A percentile compares a stretch with the other conserved stretches of the same genome.
Evolutionary conservation across 1,139 yeast species (phyloP).

Genomic region (Saccharomyces pastorianus): DNA sequence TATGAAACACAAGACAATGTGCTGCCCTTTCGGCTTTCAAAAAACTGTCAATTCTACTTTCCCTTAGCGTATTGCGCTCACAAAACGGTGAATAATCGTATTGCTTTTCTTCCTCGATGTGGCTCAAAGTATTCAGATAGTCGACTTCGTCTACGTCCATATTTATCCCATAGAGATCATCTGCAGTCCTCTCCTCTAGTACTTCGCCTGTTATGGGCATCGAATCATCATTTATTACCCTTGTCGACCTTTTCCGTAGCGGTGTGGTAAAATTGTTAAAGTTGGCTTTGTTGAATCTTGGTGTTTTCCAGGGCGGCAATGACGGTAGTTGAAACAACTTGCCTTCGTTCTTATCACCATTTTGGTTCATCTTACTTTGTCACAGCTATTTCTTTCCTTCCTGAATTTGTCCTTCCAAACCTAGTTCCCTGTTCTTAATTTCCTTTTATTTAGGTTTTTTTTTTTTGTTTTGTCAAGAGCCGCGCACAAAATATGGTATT

Average conservation of each 20-base stretch:
- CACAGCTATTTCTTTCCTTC: background rate
- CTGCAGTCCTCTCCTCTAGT: background rate
- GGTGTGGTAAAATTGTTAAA: conserved; percentile 17
- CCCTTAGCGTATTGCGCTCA: conserved; percentile 17
- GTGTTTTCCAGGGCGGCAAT: conserved; percentile 27
- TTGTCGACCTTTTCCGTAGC: conserved; percentile 11
- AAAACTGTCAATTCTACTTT: conserved; percentile 18
- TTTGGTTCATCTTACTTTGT: background rate
- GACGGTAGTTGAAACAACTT: conserved; percentile 22
- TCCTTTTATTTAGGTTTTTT: background rate
- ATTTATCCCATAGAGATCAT: background rate
- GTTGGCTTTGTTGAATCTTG: conserved; percentile 10
- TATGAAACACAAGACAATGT: conserved; percentile 28
- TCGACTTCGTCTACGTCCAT: background rate
- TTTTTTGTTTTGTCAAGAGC: background rate
- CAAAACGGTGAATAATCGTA: conserved; percentile 24
- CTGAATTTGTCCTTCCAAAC: background rate
- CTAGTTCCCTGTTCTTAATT: background rate
- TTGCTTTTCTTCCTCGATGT: conserved; percentile 1
- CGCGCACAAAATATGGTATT: background rate
- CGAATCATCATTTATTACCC: conserved; percentile 3
- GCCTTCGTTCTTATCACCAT: conserved; percentile 2
- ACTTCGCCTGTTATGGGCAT: background rate
- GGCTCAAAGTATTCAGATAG: background rate
- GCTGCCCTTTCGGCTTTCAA: conserved; percentile 24